Conservation (phyloP, 345 rosid genomes). For the Lumnitzera littorea region DNA sequence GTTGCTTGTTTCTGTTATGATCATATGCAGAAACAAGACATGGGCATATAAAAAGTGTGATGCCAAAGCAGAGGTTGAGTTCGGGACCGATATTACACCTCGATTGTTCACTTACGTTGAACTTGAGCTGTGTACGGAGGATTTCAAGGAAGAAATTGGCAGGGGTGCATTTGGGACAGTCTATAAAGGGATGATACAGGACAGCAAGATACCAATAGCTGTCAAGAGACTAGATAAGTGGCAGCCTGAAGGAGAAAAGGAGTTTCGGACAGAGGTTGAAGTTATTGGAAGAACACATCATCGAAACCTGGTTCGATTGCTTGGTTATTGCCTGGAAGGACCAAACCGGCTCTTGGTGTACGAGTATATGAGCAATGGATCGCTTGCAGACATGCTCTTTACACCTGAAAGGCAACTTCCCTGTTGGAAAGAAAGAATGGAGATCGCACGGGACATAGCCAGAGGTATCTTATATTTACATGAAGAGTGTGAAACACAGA, state of each 20-base stretch:
- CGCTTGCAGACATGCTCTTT: too few species aligned
- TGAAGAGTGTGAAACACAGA: conserved; percentile 15
- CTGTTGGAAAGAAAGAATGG: conserved; percentile 4
- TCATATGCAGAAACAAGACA: too few species aligned
- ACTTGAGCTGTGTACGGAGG: neutral
- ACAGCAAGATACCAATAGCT: conserved; percentile 1
- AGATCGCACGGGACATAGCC: conserved; percentile 10
- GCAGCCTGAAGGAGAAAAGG: conserved; percentile 7
- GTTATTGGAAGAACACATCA: conserved; percentile 17
- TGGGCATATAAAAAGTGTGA: too few species aligned
- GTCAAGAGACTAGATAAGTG: conserved; percentile 10
- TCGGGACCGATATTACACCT: too few species aligned
- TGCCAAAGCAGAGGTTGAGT: too few species aligned
- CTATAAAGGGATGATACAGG: conserved; percentile 8
- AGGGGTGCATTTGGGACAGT: conserved; percentile 12
- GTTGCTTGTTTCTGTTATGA: too few species aligned
- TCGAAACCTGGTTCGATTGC: conserved; percentile 8
- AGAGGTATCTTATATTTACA: conserved; percentile 10
- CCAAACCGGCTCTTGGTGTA: too few species aligned
- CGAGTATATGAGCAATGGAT: too few species aligned
- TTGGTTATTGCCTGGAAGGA: conserved; percentile 1
- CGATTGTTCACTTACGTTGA: too few species aligned
- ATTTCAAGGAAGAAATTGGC: conserved; percentile 16
- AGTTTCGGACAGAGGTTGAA: conserved; percentile 13
- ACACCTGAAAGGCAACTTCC: neutral